Base-by-base conservation (phyloP, 1,284 basidiomycete species). In the Cutaneotrichosporon curvatum region DNA sequence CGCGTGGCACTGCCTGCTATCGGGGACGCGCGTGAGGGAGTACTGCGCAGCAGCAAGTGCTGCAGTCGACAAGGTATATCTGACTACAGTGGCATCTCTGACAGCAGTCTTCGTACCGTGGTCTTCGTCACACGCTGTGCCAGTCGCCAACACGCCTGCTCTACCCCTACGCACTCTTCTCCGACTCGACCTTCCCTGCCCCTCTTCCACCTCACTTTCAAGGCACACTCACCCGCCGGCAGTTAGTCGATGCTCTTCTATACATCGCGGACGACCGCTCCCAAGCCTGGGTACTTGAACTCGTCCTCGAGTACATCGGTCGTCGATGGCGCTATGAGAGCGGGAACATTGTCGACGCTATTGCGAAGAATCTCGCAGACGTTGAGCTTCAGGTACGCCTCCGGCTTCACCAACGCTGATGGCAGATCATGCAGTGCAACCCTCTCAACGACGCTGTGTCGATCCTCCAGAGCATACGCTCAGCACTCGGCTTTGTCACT, bases 301-400 rank as follows among this genome's bases (percentile, higher is more conserved):
- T 63, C 3, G 50, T 53, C 10, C 50, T 68, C 22, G 63, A 66
- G 45, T 65, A 66, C 34, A 53, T 66, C 9, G 58, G 55, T 2
- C 37, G 47, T 15, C 31, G 55, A 30, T 66, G 63, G 65, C 43
- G 60, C 14, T 19, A 22, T 6, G 49, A 50, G 11, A 42, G 38
- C 36, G 46, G 48, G n/a, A 33, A 41, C 34, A 22, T 56, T 2
- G 53, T 62, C 1, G 66, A 65, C 21, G 47, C 43, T 15, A 57
- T 65, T 18, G 52, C 55, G 4, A 53, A 43, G 21, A 60, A 62
- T 31, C 44, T 67, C 4, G 55, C 57, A 1, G 63, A 68, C 80
- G 47, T 63, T 8, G 63, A 60, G 32, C 57, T 60, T 28, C 63
- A 68, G 47, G 64, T 68, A 45, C 50, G 14, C 32, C 32, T n/a